phyloP scores from a whole-genome alignment of 1,284 basidiomycete species.

The Rhodofomes roseus region DNA sequence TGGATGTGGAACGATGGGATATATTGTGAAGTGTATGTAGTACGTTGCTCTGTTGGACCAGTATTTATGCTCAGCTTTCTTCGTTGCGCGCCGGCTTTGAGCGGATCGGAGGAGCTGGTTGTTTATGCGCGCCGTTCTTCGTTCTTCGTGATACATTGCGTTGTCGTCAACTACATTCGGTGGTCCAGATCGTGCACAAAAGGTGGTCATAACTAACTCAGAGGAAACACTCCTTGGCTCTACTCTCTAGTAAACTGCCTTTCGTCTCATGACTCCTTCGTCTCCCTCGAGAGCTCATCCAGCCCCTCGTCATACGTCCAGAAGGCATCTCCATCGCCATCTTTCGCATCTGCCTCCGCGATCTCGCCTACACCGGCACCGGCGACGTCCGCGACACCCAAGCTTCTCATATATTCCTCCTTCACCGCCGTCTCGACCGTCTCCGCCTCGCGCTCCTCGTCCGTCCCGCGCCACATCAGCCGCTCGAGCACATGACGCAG shows the following conservation, averaged over 20 bases:
- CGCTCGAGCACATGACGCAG: conserved; percentile 72
- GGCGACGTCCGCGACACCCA: conserved; percentile 29
- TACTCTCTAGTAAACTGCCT: background rate
- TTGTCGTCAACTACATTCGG: too few relatives aligned
- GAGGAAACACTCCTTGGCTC: too few relatives aligned
- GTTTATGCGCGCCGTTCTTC: too few relatives aligned
- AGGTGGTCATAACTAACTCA: background rate
- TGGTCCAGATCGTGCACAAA: background rate
- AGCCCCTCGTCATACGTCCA: conserved; percentile 67
- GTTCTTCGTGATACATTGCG: too few relatives aligned
- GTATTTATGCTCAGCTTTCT: background rate
- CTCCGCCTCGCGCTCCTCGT: conserved; percentile 57
- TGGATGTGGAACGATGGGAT: background rate
- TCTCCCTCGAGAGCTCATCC: conserved; percentile 59
- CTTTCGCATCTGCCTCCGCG: conserved; percentile 12
- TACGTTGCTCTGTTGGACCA: background rate
- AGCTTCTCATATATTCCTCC: conserved; percentile 51
- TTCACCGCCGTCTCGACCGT: conserved; percentile 60
- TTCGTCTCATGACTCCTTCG: conserved; percentile 47
- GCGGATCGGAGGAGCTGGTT: background rate
- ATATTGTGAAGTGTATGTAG: background rate
- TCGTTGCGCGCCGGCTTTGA: background rate
- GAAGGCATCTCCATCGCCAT: conserved; percentile 36
- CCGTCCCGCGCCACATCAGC: conserved; percentile 69
- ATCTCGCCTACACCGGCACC: conserved; percentile 17